A percentile compares a stretch with the other conserved stretches of the same genome.
phyloP scores from a whole-genome alignment of 306 rosid genomes.

The Prunus davidiana region DNA sequence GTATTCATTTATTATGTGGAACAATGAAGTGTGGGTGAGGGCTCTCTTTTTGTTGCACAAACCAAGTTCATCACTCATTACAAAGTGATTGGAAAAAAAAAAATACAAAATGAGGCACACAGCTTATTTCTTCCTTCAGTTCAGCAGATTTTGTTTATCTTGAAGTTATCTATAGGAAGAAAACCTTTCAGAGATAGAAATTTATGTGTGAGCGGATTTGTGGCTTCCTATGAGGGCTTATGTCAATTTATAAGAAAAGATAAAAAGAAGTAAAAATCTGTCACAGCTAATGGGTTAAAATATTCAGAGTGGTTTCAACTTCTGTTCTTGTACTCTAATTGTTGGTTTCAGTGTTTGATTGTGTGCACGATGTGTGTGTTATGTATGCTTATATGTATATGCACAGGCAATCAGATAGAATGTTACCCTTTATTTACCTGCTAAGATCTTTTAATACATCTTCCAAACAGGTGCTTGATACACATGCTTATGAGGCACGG shows the following conservation, averaged over 20 bases:
- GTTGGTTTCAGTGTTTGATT: constrained; percentile 11
- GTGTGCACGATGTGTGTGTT: not conserved
- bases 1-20: not conserved
- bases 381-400: not conserved
- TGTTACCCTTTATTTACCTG: constrained; percentile 8
- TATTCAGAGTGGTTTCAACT: not conserved
- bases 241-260: not conserved
- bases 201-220: not conserved
- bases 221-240: not conserved
- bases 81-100: not conserved
- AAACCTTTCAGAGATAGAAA: not conserved
- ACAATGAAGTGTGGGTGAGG: not conserved
- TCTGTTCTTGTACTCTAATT: constrained; percentile 1
- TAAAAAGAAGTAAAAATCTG: not conserved
- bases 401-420: constrained; percentile 6
- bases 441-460: constrained; percentile 23
- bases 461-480: constrained; percentile 81
- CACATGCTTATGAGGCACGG: constrained; percentile 78
- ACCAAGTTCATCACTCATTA: not conserved
- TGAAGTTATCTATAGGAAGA: not conserved
- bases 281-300: not conserved
- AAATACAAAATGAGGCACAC: not conserved
- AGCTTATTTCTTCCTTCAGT: not conserved
- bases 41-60: not conserved
- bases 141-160: not conserved